Percentiles rank a stretch among this genome's conserved stretches.
phyloP scores from a whole-genome alignment of 768 basidiomycete genomes.

The Asterophora parasitica region DNA sequence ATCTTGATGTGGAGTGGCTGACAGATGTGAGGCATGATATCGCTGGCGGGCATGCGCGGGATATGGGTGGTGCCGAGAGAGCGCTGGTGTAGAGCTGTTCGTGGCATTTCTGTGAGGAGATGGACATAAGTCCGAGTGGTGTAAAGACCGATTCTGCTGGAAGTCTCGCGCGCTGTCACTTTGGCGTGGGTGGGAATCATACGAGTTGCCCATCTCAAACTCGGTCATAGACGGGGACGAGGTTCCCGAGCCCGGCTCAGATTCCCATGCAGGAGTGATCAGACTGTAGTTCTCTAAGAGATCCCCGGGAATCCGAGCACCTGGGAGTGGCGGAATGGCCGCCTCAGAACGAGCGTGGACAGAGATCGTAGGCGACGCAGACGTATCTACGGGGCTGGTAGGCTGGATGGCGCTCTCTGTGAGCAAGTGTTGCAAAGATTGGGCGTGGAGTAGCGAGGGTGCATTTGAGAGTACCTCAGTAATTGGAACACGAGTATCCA shows the following conservation, averaged over 20 bases:
- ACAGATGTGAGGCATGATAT: slow-evolving; percentile 1
- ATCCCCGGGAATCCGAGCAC: background rate
- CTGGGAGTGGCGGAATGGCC: slow-evolving; percentile 7
- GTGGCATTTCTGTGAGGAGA: background rate
- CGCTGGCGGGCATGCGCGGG: background rate
- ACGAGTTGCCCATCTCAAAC: background rate
- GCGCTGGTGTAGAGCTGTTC: background rate
- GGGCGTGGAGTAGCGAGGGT: background rate
- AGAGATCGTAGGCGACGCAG: background rate
- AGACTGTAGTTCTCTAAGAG: slow-evolving; percentile 8
- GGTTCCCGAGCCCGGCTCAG: slow-evolving; percentile 1
- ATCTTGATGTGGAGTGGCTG: background rate
- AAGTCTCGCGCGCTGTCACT: background rate
- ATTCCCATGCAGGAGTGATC: slow-evolving; percentile 8
- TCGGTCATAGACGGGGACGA: slow-evolving; percentile 3
- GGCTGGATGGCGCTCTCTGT: no score
- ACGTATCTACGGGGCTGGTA: background rate
- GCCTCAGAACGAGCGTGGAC: background rate
- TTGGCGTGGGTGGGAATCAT: background rate
- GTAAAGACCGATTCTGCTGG: background rate
- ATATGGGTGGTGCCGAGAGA: slow-evolving; percentile 1
- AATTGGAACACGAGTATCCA: background rate
- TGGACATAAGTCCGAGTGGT: background rate
- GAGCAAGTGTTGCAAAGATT: background rate
- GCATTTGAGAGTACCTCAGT: background rate